Evolutionary conservation across 2,329 filamentous ascomycete genomes (phyloP), one percentile per base, ranked within the genome.

Genomic region (Phialemoniopsis sp.): DNA sequence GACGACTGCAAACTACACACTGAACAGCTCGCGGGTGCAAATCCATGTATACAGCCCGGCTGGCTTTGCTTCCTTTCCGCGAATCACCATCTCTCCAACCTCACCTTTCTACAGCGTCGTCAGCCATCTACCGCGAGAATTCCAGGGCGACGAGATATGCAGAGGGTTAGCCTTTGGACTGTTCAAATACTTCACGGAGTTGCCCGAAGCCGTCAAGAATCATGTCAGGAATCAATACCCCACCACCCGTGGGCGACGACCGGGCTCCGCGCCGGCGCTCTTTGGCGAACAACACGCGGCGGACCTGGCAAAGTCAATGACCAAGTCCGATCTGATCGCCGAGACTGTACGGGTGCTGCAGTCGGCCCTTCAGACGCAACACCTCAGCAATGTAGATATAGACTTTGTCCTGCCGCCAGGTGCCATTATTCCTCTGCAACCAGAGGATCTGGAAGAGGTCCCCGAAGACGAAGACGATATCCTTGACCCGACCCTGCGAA

Each of bases 281-380:
- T 97, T 97, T 62, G 80, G 86, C 46, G 89, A 96, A 59, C 83
- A 91, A 61, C 93, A 98, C 74, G 89, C 91, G 15, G 93, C 90
- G 32, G 87, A 95, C 54, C 67, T 98, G 43, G 90, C 91, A 38
- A 85, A 86, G 59, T 80, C 81, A 37, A 93, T 97, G 83, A 76
- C 82, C 46, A 83, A 78, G 64, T 83, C 91, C 47, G 89, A 95
- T 34, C 86, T 89, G 57, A 77, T 42, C 30, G 32, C 71, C 30
- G 83, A 89, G 13, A 77, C 93, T 18, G 77, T 94, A 40, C 72
- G 77, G 32, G 82, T 85, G 43, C 68, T 98, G 39, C 78, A 85
- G 41, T 76, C 80, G 40, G 86, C 89, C 13, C 75, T 95, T 44
- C 85, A 86, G 54, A 83, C 90, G 29, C 88, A 94, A 57, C 83